These are phyloP conservation scores for Pichia cephalocereana DNA, from an alignment of 805 yeast genomes.

Conservation along the genomic window DNA sequence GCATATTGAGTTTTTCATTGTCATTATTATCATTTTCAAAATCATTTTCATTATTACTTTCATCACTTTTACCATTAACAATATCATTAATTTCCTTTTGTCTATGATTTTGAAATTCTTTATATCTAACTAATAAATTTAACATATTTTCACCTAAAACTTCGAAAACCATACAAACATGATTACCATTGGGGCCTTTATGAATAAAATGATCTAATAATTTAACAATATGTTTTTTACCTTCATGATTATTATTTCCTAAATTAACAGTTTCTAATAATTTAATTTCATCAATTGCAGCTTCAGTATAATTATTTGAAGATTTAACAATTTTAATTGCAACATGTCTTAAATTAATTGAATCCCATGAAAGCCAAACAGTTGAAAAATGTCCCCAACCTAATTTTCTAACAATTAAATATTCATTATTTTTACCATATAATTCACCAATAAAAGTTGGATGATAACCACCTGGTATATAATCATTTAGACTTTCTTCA, in stretches of 20 bases:
- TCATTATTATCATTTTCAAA: no score
- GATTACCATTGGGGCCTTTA: conserved; percentile 54
- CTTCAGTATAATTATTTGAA: conserved; percentile 42
- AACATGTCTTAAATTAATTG: conserved; percentile 33
- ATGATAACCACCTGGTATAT: conserved; percentile 55
- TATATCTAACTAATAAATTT: conserved; percentile 40
- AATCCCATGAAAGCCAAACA: conserved; percentile 54
- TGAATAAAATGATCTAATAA: conserved; percentile 48
- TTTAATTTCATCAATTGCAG: conserved; percentile 56
- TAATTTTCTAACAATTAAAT: conserved; percentile 43
- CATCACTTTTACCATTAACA: conserved; percentile 1
- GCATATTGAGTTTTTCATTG: conserved; percentile 7
- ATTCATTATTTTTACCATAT: conserved; percentile 37
- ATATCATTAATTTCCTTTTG: conserved; percentile 16
- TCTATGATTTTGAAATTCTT: conserved; percentile 27
- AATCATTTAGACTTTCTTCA: conserved; percentile 47
- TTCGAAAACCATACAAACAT: conserved; percentile 60
- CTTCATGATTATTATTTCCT: conserved; percentile 34
- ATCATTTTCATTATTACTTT: conserved; percentile 1
- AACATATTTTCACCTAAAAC: conserved; percentile 53
- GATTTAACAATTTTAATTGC: conserved; percentile 57
- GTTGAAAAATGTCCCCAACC: conserved; percentile 72
- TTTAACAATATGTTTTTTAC: conserved; percentile 43
- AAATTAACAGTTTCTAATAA: conserved; percentile 31
- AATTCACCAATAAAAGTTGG: conserved; percentile 49